Conservation (phyloP, 768 basidiomycete genomes). For the Lentinula boryana region DNA sequence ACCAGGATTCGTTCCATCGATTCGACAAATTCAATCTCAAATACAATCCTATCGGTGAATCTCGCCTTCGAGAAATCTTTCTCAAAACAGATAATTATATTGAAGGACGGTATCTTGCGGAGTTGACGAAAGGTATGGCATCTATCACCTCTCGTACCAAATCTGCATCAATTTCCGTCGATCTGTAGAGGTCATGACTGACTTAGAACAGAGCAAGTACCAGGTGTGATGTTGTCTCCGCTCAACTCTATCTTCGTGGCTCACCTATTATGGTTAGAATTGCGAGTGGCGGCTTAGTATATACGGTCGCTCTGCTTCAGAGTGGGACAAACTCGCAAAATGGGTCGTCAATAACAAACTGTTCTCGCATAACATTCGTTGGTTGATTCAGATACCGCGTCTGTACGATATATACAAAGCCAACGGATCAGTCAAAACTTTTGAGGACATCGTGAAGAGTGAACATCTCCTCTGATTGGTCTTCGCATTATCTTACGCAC, state of each 20-base stretch:
- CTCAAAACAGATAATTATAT: conserved; percentile 97
- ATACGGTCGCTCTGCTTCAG: conserved; percentile 74
- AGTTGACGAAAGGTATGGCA: conserved; percentile 76
- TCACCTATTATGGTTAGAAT: conserved; percentile 44
- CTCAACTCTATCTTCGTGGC: not conserved
- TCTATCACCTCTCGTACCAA: not conserved
- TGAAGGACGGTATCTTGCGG: conserved; percentile 88
- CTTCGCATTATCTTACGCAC: not conserved
- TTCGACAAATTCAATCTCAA: conserved; percentile 98
- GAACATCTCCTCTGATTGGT: conserved; percentile 21
- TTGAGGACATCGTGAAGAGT: conserved; percentile 91
- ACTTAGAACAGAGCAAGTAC: conserved; percentile 97
- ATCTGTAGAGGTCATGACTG: conserved; percentile 84
- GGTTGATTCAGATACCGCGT: conserved; percentile 94
- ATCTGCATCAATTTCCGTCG: not conserved
- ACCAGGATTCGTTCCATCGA: conserved; percentile 96
- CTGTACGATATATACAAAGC: conserved; percentile 95
- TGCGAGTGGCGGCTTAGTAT: conserved; percentile 98
- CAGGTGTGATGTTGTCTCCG: conserved; percentile 49
- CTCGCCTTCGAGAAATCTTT: conserved; percentile 92
- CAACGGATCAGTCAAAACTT: conserved; percentile 75
- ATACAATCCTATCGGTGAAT: conserved; percentile 96
- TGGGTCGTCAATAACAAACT: conserved; percentile 95
- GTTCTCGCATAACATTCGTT: conserved; percentile 94
- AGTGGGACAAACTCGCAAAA: conserved; percentile 98